Evolutionary conservation across 345 rosid genomes (phyloP), one percentile per base, ranked within the genome.

Genomic region (Heritiera fomes): DNA sequence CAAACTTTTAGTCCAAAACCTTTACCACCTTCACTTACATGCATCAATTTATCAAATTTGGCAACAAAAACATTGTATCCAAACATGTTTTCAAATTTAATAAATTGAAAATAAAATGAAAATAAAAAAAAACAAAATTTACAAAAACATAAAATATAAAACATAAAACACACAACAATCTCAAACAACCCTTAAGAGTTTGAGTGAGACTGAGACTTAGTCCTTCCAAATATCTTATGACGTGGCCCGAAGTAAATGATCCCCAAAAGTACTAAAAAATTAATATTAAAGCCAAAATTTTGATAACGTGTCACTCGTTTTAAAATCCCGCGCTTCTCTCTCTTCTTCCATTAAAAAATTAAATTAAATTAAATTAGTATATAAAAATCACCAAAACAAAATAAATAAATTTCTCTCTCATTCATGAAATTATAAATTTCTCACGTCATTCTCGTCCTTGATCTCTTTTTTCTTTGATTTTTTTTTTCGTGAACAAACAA

Each of bases 271-370:
- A 41, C 1, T 1, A 8, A 61, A 62, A 49, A 49, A 8, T 2
- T 23, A 23, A 23, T 23, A 62, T 62, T 76, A 75, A 30, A 62
- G 23, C 8, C 4, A 52, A 23, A 32, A 34, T n/a, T 53, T 17
- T 46, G 75, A 67, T 62, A 68, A 82, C 84, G 87, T 84, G 84
- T 73, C 71, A 72, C 10, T 34, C 45, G 1, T 10, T 0, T 0
- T 74, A 43, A 45, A 46, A 75, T 64, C 71, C 63, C 70, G 79
- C 52, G 79, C 58, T 2, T 15, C n/a, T 53, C 58, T 14, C 56
- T 53, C 58, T 15, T 53, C 18, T 53, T 5, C n/a, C 6, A 13
- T 15, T 53, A 70, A 74, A 73, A 55, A 67, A 47, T 1, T 58
- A 74, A 83, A 7, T 1, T 58, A 74, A 83, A 7, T 34, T 53